Evolutionary conservation across 2,329 filamentous ascomycete species (phyloP), one percentile per base, ranked within the genome.

Genomic region (Rhinocladiella mackenziei): DNA sequence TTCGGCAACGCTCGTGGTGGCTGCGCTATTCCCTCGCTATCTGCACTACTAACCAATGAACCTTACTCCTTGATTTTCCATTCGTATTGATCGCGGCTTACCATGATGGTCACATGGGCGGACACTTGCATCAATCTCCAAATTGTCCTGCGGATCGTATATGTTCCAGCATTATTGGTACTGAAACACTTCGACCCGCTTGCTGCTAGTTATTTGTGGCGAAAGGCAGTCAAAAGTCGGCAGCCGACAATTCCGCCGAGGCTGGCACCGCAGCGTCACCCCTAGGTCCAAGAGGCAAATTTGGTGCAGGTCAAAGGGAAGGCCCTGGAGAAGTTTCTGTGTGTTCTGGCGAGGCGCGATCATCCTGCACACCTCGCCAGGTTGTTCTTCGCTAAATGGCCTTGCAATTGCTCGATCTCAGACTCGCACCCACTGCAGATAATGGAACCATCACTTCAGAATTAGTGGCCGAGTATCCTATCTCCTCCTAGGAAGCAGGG

Each of bases 221-320:
- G 50, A 52, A 46, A 49, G 33, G 43, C 6, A n/a, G 50, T 35
- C 18, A 33, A 17, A 47, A 43, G 45, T 41, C 46, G 46, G 50
- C 36, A 37, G 43, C 50, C 50, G 50, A 45, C 40, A 17, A 43
- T 50, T 53, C 50, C 50, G 50, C 37, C 50, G 43, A 49, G 45
- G 38, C 49, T 48, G 49, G 49, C 26, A 31, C 41, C 40, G 39
- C 41, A 33, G 23, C 37, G 41, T 34, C 44, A 45, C 35, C 32
- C n/a, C n/a, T 31, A 44, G 29, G 13, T 9, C 32, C 13, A 25
- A 35, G 49, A 45, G 49, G 49, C 49, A 46, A 48, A 45, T 39
- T 45, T 38, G 23, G 25, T 46, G 44, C 40, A 25, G 39, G n/a
- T n/a, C n/a, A n/a, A n/a, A n/a, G n/a, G n/a, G n/a, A n/a, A n/a